A percentile compares a stretch with the other conserved stretches of the same genome.
Evolutionary conservation across 108 stramenopile species (phyloP).

Genomic region (Parietichytrium sp.): DNA sequence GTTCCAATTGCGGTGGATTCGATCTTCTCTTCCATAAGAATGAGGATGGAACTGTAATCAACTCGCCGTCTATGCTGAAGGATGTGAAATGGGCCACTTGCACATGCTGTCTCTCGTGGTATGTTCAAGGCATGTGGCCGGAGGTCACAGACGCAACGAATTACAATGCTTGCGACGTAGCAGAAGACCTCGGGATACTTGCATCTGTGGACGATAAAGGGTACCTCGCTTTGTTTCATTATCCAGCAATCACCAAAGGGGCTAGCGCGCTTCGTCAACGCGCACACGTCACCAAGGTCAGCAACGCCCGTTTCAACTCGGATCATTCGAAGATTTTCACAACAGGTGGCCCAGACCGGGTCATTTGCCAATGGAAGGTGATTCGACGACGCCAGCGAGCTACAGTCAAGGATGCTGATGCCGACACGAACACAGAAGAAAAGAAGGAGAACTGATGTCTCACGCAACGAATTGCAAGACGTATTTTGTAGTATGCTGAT

Average conservation of each 20-base stretch:
- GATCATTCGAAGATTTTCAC: slow-evolving; percentile 38
- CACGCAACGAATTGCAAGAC: no score
- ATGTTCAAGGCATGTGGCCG: slow-evolving; percentile 50
- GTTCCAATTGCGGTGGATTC: slow-evolving; percentile 49
- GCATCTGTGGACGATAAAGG: slow-evolving; percentile 55
- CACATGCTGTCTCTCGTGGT: slow-evolving; percentile 50
- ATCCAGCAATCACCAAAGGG: slow-evolving; percentile 37
- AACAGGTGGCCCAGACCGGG: slow-evolving; percentile 43
- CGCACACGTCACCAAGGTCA: slow-evolving; percentile 46
- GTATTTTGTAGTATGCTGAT: no score
- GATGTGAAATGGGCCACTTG: slow-evolving; percentile 57
- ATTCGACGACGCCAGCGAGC: neutral
- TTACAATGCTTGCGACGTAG: slow-evolving; percentile 40
- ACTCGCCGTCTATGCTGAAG: slow-evolving; percentile 46
- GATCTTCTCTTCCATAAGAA: slow-evolving; percentile 56
- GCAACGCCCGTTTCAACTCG: slow-evolving; percentile 29
- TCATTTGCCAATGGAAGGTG: slow-evolving; percentile 45
- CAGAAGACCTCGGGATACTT: slow-evolving; percentile 40
- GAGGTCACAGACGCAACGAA: slow-evolving; percentile 3
- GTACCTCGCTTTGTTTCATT: slow-evolving; percentile 41
- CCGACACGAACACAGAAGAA: neutral
- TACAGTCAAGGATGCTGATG: neutral
- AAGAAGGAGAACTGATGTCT: no score
- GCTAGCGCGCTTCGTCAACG: neutral
- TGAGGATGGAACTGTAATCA: slow-evolving; percentile 46